Base-by-base conservation (phyloP, 345 rosid genomes). In the Triadica sebifera region DNA sequence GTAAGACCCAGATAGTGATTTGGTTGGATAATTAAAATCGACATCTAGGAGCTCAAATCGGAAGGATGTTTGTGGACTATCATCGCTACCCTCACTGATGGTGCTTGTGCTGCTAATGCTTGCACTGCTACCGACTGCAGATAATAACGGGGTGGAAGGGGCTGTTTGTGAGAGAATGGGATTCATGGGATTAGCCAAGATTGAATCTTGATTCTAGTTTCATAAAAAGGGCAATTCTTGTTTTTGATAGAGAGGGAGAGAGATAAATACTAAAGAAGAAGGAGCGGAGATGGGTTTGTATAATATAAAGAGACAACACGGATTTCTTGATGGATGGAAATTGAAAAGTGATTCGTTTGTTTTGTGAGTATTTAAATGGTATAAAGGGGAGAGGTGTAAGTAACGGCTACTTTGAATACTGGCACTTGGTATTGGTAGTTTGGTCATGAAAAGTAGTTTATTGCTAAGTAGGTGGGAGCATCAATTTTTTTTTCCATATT, bases 351-450 rank as follows among this genome's bases (percentile, higher is more conserved):
- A 49, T 49, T 66, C 15, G 59, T 49, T 17, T 67, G 64, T 74
- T 38, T 17, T 34, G 20, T 17, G 20, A 64, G 70, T 60, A 71
- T 80, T 82, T 82, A 76, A 81, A 78, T 75, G 55, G 72, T 5
- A 25, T 2, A 29, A 29, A 29, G 34, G 34, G 34, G 34, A 29
- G 34, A 29, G 34, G 34, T 29, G 34, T 74, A 45, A 46, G 80
- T 69, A 89, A 91, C 98, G 96, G 98, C 91, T 91, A 93, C 80
- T 86, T 89, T 83, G 90, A 89, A 69, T 61, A n/a, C n/a, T n/a
- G n/a, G n/a, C n/a, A n/a, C n/a, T n/a, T n/a, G n/a, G n/a, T n/a
- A 70, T 53, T 65, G 65, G 8, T 51, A 12, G 70, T 22, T 69
- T 38, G 73, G 13, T 61, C 55, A 50, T 75, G 63, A 53, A 34